These are phyloP conservation scores for Xylaria cubensis DNA, from an alignment of 495 filamentous ascomycete genomes.

Conservation along the genomic window DNA sequence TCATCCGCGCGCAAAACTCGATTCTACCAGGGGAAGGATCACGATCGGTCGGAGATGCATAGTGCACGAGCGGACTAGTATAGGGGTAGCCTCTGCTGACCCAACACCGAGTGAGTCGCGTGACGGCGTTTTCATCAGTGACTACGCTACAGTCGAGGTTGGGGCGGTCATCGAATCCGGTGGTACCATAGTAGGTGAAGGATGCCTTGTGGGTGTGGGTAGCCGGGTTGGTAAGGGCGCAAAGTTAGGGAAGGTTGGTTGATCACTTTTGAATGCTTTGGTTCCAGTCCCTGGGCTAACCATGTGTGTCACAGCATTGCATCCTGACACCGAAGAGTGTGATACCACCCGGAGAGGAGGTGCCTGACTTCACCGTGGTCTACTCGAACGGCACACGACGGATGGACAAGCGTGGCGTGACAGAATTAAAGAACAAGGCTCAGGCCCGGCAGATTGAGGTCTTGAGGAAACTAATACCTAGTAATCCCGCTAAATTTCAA, in stretches of 20 bases:
- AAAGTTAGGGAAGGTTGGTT: slow-evolving; percentile 68
- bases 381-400: slow-evolving; percentile 66
- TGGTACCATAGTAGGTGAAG: slow-evolving; percentile 66
- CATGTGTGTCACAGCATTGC: slow-evolving; percentile 54
- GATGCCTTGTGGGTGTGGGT: slow-evolving; percentile 66
- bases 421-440: slow-evolving; percentile 60
- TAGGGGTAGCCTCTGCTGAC: slow-evolving; percentile 58
- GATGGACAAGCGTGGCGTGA: slow-evolving; percentile 60
- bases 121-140: slow-evolving; percentile 57
- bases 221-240: slow-evolving; percentile 65
- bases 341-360: slow-evolving; percentile 58
- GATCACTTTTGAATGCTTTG: slow-evolving; percentile 15
- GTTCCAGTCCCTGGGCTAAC: not conserved
- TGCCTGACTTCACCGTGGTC: slow-evolving; percentile 71
- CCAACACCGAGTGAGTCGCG: slow-evolving; percentile 39
- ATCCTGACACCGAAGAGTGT: slow-evolving; percentile 55
- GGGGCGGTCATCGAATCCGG: slow-evolving; percentile 66
- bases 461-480: slow-evolving; percentile 66
- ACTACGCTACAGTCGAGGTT: slow-evolving; percentile 66
- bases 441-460: slow-evolving; percentile 68
- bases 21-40: slow-evolving; percentile 71
- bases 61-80: slow-evolving; percentile 71
- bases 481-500: slow-evolving; percentile 66
- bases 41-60: slow-evolving; percentile 76
- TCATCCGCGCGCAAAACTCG: slow-evolving; percentile 78